These are phyloP conservation scores for Penicillium sumatraense DNA, from an alignment of 2,329 filamentous ascomycete species.

Conservation along the genomic window DNA sequence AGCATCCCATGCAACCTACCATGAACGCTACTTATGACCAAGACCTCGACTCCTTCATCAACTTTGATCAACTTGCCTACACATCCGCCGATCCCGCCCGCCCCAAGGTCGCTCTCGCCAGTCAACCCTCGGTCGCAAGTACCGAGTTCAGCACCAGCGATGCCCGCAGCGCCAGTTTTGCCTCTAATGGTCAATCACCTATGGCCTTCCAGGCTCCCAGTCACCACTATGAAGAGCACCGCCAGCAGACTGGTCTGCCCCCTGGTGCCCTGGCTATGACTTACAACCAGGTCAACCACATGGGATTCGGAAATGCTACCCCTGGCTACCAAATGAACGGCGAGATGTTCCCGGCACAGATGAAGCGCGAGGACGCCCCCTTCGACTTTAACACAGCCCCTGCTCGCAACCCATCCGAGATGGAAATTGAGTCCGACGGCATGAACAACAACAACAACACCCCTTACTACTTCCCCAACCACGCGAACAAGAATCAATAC, in stretches of 20 bases:
- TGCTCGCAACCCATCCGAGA: conserved; percentile 58
- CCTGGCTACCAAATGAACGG: conserved; percentile 58
- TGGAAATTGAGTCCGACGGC: conserved; percentile 73
- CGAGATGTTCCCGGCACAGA: conserved; percentile 59
- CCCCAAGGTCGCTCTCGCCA: conserved; percentile 40
- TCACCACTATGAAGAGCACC: conserved; percentile 93
- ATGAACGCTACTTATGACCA: conserved; percentile 45
- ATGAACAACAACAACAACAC: conserved; percentile 62
- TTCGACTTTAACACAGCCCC: conserved; percentile 75
- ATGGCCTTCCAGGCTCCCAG: conserved; percentile 76
- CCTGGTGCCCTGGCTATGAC: conserved; percentile 81
- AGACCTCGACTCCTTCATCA: conserved; percentile 53
- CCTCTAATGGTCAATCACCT: conserved; percentile 50
- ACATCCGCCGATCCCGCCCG: conserved; percentile 41
- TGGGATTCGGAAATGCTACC: conserved; percentile 42
- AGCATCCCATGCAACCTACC: conserved; percentile 35
- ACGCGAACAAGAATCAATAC: conserved; percentile 55
- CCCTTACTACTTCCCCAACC: conserved; percentile 67
- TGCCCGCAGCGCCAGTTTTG: conserved; percentile 40
- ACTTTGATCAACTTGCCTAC: conserved; percentile 51
- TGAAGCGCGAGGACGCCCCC: conserved; percentile 41
- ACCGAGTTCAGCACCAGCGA: conserved; percentile 39
- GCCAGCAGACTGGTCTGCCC: conserved; percentile 92
- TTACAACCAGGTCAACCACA: conserved; percentile 65
- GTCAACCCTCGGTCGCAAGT: conserved; percentile 42